These are phyloP conservation scores for Colletotrichum spaethianum DNA, from an alignment of 2,329 filamentous ascomycete genomes.

Conservation along the genomic window DNA sequence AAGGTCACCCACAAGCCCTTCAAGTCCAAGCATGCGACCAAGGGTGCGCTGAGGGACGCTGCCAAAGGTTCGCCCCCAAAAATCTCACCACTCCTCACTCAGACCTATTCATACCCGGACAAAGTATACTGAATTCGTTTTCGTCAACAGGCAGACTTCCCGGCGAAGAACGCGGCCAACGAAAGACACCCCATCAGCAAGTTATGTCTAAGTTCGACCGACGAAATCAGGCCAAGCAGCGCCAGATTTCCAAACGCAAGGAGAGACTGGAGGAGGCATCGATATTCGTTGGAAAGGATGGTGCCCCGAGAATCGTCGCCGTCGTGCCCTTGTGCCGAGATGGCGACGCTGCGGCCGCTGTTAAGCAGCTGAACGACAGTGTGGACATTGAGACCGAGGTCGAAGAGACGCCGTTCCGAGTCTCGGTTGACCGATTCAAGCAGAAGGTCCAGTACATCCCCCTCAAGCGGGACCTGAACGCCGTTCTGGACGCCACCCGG, in stretches of 20 bases:
- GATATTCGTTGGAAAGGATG: constrained; percentile 89
- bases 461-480: constrained; percentile 79
- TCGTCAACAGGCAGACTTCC: constrained; percentile 78
- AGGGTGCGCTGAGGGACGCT: constrained; percentile 86
- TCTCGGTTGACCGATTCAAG: constrained; percentile 91
- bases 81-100: neutral
- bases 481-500: constrained; percentile 87
- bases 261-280: constrained; percentile 85
- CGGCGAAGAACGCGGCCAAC: constrained; percentile 75
- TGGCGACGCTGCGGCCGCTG: constrained; percentile 76
- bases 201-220: constrained; percentile 98
- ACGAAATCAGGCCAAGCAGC: constrained; percentile 94
- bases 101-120: neutral
- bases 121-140: neutral
- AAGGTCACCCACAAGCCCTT: constrained; percentile 91
- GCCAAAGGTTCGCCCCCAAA: constrained; percentile 77
- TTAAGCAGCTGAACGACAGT: constrained; percentile 81
- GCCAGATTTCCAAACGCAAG: constrained; percentile 84
- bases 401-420: constrained; percentile 71
- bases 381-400: constrained; percentile 82
- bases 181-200: constrained; percentile 94
- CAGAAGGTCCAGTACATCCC: constrained; percentile 92
- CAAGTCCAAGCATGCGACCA: constrained; percentile 92
- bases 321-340: constrained; percentile 87
- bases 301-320: constrained; percentile 89